Percentiles rank a stretch among this genome's conserved stretches.
phyloP scores from a whole-genome alignment of 106 monocot genomes.

The Acorus calamus region DNA sequence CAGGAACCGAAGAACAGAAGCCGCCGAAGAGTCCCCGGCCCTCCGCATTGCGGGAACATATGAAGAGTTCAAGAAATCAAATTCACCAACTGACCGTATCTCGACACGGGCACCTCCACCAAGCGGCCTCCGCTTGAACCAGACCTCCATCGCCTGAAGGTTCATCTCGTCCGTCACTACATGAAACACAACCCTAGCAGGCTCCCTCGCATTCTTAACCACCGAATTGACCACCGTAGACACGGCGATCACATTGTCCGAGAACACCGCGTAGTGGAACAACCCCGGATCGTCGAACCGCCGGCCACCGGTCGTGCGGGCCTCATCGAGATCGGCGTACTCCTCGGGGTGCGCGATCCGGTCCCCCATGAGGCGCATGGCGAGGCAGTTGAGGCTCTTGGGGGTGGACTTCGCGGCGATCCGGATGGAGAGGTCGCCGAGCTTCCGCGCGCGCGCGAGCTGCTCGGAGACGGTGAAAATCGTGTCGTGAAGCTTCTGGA shows the following conservation, averaged over 20 bases:
- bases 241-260: constrained; percentile 76
- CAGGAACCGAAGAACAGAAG: constrained; percentile 50
- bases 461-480: neutral
- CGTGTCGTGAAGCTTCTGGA: constrained; percentile 60
- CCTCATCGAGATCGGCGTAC: constrained; percentile 11
- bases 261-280: constrained; percentile 69
- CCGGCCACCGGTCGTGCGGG: neutral
- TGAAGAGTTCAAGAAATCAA: constrained; percentile 47
- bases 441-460: neutral
- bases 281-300: constrained; percentile 28
- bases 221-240: constrained; percentile 73
- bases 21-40: constrained; percentile 28
- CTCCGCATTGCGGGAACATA: constrained; percentile 38
- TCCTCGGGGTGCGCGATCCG: constrained; percentile 41
- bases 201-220: constrained; percentile 42
- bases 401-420: constrained; percentile 80
- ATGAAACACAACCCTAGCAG: constrained; percentile 57
- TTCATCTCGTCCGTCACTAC: constrained; percentile 76
- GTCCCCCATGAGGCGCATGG: constrained; percentile 72
- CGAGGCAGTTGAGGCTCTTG: constrained; percentile 73
- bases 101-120: constrained; percentile 44
- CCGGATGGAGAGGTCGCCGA: neutral
- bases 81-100: constrained; percentile 45
- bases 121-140: constrained; percentile 63
- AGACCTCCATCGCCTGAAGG: constrained; percentile 73